These are phyloP conservation scores for Diversispora epigaea DNA, from an alignment of 192 early-diverging fungal genomes.

Conservation along the genomic window DNA sequence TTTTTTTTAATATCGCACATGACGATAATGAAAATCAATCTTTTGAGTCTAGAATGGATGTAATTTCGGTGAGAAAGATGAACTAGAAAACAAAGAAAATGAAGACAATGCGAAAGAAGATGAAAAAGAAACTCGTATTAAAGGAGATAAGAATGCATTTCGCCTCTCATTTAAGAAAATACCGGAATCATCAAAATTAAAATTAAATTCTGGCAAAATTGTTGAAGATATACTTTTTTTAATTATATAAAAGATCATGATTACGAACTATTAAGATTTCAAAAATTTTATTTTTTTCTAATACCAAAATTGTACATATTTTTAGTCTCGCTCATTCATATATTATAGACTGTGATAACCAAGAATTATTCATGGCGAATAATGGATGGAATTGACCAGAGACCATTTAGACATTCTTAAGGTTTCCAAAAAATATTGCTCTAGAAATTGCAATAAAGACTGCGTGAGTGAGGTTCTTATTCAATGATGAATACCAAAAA, in stretches of 20 bases:
- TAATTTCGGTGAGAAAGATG: no score
- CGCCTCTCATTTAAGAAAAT: background rate
- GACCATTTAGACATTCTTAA: constrained; percentile 5
- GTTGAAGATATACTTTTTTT: no score
- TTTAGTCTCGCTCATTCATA: constrained; percentile 27
- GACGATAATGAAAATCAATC: no score
- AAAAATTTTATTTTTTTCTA: constrained; percentile 20
- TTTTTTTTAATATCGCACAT: no score
- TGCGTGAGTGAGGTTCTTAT: constrained; percentile 10
- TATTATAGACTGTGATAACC: constrained; percentile 23
- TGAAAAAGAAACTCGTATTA: background rate
- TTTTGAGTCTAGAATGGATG: no score
- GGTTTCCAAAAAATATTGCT: constrained; percentile 9
- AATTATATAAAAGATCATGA: no score
- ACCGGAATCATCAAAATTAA: constrained; percentile 24
- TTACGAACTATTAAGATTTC: no score
- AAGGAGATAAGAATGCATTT: constrained; percentile 17
- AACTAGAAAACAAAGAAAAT: background rate
- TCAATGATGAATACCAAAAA: constrained; percentile 12
- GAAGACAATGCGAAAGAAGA: background rate
- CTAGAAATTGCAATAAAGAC: constrained; percentile 12
- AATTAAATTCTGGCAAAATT: constrained; percentile 6
- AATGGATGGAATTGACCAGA: constrained; percentile 28
- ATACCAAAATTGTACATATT: constrained; percentile 19
- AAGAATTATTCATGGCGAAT: constrained; percentile 4